These are phyloP conservation scores for Glomus cerebriforme DNA, from an alignment of 192 early-diverging fungal genomes.

Conservation along the genomic window DNA sequence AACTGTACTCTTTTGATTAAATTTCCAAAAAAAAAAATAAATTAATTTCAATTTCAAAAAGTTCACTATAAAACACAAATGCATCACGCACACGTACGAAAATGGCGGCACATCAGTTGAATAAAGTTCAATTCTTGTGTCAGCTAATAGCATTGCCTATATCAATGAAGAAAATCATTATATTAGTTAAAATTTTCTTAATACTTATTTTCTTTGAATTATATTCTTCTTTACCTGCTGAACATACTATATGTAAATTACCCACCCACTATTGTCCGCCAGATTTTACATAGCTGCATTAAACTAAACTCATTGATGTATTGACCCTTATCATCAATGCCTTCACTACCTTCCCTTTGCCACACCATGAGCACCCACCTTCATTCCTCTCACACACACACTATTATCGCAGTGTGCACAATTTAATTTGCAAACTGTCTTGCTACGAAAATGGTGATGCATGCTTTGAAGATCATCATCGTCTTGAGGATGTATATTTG, in stretches of 20 bases:
- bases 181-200: not conserved
- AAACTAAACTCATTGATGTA: not conserved
- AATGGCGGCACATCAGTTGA: slow-evolving; percentile 74
- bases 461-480: not conserved
- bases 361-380: slow-evolving; percentile 45
- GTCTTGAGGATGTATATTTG: slow-evolving; percentile 5
- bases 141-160: slow-evolving; percentile 67
- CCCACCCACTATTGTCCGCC: not conserved
- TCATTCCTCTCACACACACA: slow-evolving; percentile 74
- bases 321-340: not conserved
- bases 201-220: not conserved
- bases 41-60: not conserved
- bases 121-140: slow-evolving; percentile 70
- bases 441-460: slow-evolving; percentile 44
- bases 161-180: not conserved
- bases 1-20: slow-evolving; percentile 53
- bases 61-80: slow-evolving; percentile 21
- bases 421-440: slow-evolving; percentile 64
- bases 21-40: not conserved
- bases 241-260: not conserved
- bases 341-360: not conserved
- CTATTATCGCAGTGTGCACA: slow-evolving; percentile 66
- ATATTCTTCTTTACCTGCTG: not conserved
- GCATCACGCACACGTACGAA: slow-evolving; percentile 53
- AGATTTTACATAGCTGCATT: slow-evolving; percentile 2